Evolutionary conservation across 495 filamentous ascomycete genomes (phyloP).

Genomic region (Lepraria neglecta): DNA sequence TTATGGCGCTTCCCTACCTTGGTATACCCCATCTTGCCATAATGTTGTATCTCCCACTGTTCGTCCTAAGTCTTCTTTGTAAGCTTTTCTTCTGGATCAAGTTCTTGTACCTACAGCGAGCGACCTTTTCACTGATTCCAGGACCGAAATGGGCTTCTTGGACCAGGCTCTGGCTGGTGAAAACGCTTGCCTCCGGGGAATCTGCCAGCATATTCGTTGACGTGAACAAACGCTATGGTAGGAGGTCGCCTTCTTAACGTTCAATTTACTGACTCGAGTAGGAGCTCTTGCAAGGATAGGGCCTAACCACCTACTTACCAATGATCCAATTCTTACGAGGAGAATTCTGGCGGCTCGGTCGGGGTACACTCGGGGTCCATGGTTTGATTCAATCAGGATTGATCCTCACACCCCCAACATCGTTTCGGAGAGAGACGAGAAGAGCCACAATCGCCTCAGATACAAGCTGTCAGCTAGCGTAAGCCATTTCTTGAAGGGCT

Average conservation of each 20-base stretch:
- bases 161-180: slow-evolving; percentile 17
- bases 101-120: neutral
- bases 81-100: neutral
- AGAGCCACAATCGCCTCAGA: slow-evolving; percentile 33
- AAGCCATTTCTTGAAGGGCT: slow-evolving; percentile 16
- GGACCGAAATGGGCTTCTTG: slow-evolving; percentile 18
- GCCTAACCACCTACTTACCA: slow-evolving; percentile 38
- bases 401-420: slow-evolving; percentile 35
- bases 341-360: slow-evolving; percentile 35
- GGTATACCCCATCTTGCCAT: neutral
- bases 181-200: slow-evolving; percentile 9
- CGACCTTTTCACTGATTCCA: slow-evolving; percentile 8
- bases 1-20: slow-evolving; percentile 1
- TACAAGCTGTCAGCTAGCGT: slow-evolving; percentile 36
- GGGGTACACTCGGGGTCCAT: slow-evolving; percentile 27
- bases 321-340: slow-evolving; percentile 34
- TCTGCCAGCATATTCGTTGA: slow-evolving; percentile 6
- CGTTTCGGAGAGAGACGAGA: slow-evolving; percentile 32
- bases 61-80: neutral
- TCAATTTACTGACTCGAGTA: slow-evolving; percentile 17
- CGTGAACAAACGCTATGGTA: slow-evolving; percentile 17
- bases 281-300: slow-evolving; percentile 40
- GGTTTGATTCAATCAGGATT: slow-evolving; percentile 29
- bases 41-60: neutral
- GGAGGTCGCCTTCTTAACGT: neutral